These are phyloP conservation scores for Punctularia strigosozonata DNA, from an alignment of 768 basidiomycete genomes.

Conservation along the genomic window DNA sequence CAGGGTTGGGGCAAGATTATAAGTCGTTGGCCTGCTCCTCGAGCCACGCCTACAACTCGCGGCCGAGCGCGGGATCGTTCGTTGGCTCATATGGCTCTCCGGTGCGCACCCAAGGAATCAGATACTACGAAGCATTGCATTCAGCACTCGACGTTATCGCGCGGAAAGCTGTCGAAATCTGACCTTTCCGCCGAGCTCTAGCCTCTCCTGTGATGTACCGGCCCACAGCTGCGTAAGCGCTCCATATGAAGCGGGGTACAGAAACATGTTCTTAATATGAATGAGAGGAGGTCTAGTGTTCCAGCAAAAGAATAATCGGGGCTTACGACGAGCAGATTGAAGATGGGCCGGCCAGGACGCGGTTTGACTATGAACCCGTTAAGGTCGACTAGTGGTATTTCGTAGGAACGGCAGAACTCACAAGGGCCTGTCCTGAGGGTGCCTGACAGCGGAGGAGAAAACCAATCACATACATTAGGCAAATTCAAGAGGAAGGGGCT, in stretches of 20 bases:
- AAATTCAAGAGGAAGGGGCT: neutral
- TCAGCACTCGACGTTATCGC: neutral
- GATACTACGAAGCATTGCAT: slow-evolving; percentile 8
- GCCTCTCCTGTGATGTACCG: slow-evolving; percentile 21
- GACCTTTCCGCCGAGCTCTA: slow-evolving; percentile 22
- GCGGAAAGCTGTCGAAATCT: neutral
- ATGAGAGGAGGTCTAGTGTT: slow-evolving; percentile 1
- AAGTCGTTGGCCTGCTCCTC: slow-evolving; percentile 7
- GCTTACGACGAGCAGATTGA: neutral
- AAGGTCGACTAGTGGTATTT: slow-evolving; percentile 10
- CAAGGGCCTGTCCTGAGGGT: slow-evolving; percentile 16
- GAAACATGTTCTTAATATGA: slow-evolving; percentile 6
- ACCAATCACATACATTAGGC: neutral
- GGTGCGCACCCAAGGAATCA: slow-evolving; percentile 15
- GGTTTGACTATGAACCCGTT: too few relatives aligned
- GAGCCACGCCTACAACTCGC: slow-evolving; percentile 15
- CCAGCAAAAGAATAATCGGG: neutral
- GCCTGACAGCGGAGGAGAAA: slow-evolving; percentile 8
- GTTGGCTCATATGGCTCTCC: slow-evolving; percentile 10
- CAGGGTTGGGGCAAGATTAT: too few relatives aligned
- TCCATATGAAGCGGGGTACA: slow-evolving; percentile 18
- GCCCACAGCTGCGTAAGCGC: slow-evolving; percentile 27
- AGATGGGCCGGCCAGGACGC: too few relatives aligned
- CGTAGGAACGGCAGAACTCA: too few relatives aligned
- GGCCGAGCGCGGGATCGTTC: slow-evolving; percentile 12